These are phyloP conservation scores for Fusarium chuoi DNA, from an alignment of 2,329 filamentous ascomycete species.

Conservation along the genomic window DNA sequence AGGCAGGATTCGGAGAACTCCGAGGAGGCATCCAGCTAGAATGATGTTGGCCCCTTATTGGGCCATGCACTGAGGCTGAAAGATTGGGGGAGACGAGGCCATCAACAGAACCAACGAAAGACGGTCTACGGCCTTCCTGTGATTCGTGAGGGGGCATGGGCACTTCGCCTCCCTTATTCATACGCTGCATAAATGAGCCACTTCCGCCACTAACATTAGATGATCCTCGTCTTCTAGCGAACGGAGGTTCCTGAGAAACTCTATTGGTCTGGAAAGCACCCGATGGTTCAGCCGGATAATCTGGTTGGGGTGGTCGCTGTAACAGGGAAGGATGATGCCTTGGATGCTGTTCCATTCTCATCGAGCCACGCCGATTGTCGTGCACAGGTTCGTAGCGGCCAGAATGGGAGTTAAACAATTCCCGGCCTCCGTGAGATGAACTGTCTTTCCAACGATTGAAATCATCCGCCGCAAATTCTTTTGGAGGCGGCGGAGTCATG, in stretches of 20 bases:
- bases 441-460: conserved; percentile 90
- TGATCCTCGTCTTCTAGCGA: conserved; percentile 82
- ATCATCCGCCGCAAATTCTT: conserved; percentile 93
- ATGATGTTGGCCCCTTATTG: conserved; percentile 41
- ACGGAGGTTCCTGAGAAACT: conserved; percentile 72
- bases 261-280: conserved; percentile 86
- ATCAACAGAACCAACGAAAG: conserved; percentile 62
- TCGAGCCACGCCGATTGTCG: conserved; percentile 75
- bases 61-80: conserved; percentile 43
- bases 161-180: conserved; percentile 57
- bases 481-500: conserved; percentile 61
- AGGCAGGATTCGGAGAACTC: conserved; percentile 56
- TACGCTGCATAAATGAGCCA: conserved; percentile 72
- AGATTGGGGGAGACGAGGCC: conserved; percentile 58
- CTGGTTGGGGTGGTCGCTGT: conserved; percentile 74
- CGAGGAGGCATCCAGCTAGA: conserved; percentile 46
- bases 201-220: conserved; percentile 93
- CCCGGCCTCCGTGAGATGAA: conserved; percentile 69
- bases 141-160: conserved; percentile 56
- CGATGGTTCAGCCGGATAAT: conserved; percentile 82
- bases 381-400: conserved; percentile 90
- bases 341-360: conserved; percentile 72
- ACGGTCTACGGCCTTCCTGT: conserved; percentile 58
- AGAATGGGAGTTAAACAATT: conserved; percentile 95
- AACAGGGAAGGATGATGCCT: conserved; percentile 78